phyloP scores from a whole-genome alignment of 768 basidiomycete species.

The Rhizopogon sp. region DNA sequence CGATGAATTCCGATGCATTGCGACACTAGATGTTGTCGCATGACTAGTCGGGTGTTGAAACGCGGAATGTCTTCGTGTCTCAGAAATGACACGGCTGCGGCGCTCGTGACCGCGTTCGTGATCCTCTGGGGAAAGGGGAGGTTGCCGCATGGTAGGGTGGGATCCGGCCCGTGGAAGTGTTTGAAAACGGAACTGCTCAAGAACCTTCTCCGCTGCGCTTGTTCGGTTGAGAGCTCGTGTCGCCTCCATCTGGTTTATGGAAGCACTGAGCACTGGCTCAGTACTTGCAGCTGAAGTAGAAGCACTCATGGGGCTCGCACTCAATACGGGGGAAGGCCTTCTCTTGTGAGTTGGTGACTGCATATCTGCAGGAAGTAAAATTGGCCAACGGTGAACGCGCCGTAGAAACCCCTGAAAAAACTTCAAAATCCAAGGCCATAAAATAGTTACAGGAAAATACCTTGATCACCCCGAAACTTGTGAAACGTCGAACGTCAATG shows the following conservation, averaged over 20 bases:
- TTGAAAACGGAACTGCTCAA: slow-evolving; percentile 58
- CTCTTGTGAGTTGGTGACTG: slow-evolving; percentile 18
- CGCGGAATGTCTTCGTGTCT: slow-evolving; percentile 19
- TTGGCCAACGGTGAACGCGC: slow-evolving; percentile 89
- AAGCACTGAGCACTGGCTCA: slow-evolving; percentile 20
- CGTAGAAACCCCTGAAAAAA: slow-evolving; percentile 75
- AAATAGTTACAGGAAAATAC: slow-evolving; percentile 26
- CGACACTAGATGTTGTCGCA: slow-evolving; percentile 10
- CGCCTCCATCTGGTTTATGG: slow-evolving; percentile 30
- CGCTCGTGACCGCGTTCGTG: slow-evolving; percentile 10
- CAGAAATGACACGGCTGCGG: slow-evolving; percentile 23
- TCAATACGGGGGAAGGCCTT: slow-evolving; percentile 11
- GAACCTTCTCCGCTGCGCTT: slow-evolving; percentile 64
- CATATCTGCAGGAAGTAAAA: slow-evolving; percentile 48
- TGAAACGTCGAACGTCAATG: slow-evolving; percentile 90
- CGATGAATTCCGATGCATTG: not conserved
- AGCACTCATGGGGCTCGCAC: not conserved
- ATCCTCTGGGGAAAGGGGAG: slow-evolving; percentile 15
- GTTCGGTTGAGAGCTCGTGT: slow-evolving; percentile 37
- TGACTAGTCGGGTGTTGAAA: slow-evolving; percentile 12
- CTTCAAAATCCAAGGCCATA: not conserved
- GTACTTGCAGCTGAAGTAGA: slow-evolving; percentile 1
- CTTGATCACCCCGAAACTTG: slow-evolving; percentile 97
- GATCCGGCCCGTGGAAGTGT: slow-evolving; percentile 45
- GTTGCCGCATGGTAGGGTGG: slow-evolving; percentile 10